Percentiles rank a stretch among this genome's conserved stretches.
Conservation (phyloP, 2,329 filamentous ascomycete species). For the Aspergillus quadrilineatus region DNA sequence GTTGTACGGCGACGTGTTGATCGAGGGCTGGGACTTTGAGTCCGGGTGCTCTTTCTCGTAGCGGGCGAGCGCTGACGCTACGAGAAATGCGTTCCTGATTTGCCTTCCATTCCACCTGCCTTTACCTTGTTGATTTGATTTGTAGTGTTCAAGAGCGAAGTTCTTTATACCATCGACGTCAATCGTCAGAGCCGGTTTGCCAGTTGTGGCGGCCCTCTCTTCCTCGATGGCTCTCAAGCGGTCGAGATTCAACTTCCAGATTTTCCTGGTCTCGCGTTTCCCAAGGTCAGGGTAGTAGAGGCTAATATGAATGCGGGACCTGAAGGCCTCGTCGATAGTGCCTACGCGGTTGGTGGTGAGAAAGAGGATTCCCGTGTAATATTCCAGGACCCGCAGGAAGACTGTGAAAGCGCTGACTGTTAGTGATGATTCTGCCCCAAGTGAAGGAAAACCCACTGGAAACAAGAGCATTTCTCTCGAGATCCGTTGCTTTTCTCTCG, state of each 20-base stretch:
- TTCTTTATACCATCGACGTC: background rate
- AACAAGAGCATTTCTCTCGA: slow-evolving; percentile 45
- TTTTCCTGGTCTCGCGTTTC: slow-evolving; percentile 16
- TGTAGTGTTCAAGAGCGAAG: slow-evolving; percentile 4
- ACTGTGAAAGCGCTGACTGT: slow-evolving; percentile 26
- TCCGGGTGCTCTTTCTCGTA: background rate
- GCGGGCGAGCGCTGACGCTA: slow-evolving; percentile 30
- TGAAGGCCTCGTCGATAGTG: slow-evolving; percentile 50
- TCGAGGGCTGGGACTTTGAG: background rate
- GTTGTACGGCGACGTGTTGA: background rate
- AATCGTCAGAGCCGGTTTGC: background rate
- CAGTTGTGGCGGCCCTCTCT: slow-evolving; percentile 11
- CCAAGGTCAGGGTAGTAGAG: slow-evolving; percentile 43
- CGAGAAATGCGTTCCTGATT: slow-evolving; percentile 40
- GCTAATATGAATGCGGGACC: slow-evolving; percentile 49
- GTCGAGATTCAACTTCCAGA: slow-evolving; percentile 27
- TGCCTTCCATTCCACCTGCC: slow-evolving; percentile 38
- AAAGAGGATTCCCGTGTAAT: slow-evolving; percentile 47
- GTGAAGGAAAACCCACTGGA: slow-evolving; percentile 23
- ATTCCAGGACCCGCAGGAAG: slow-evolving; percentile 50
- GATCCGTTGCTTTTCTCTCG: slow-evolving; percentile 32
- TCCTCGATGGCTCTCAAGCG: slow-evolving; percentile 4
- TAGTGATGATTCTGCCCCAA: no score
- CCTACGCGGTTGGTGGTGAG: slow-evolving; percentile 55
- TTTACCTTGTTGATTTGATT: background rate